Evolutionary conservation across 305 asterid genomes (phyloP), one percentile per base, ranked within the genome.

Genomic region (Fraxinus angustifolia): DNA sequence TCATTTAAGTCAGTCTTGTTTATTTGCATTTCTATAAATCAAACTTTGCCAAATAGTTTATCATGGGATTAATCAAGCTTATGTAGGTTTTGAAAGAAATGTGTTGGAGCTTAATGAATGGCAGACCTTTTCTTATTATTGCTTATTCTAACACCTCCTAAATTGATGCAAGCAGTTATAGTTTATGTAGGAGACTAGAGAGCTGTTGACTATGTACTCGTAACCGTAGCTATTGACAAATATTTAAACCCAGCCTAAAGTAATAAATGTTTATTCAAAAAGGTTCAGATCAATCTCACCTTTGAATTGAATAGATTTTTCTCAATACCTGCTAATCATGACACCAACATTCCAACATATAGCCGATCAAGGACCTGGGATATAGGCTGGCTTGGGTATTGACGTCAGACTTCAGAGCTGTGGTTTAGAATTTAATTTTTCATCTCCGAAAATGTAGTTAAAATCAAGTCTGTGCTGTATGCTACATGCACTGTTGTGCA

Each of bases 391-490:
- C 83, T 75, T 56, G 62, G 60, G 26, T 78, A 75, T 78, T 40
- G 76, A 67, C 40, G 35, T 74, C 38, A 31, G 65, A 56, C 26
- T 56, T 6, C 26, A 17, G 45, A 28, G 73, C 8, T 31, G 73
- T 28, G 16, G 56, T 56, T 56, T 6, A 56, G 67, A 56, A 56
- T 56, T 56, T 31, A 16, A 70, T 33, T 33, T 68, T 33, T n/a
- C 33, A 2, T 10, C 75, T 70, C 45, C 6, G 7, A 70, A 70
- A 11, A 31, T 70, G 21, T 30, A 6, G 5, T 70, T 48, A 68
- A 53, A 45, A 8, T 42, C 75, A 28, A 71, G 33, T 71, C 38
- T 85, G 40, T 80, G 80, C 74, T 73, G 81, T 75, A 30, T 73
- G 21, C 67, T 38, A 11, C 48, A 8, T 53, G 8, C 45, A 71